Conservation (phyloP, 257 asterid genomes). For the Echites panduratus region DNA sequence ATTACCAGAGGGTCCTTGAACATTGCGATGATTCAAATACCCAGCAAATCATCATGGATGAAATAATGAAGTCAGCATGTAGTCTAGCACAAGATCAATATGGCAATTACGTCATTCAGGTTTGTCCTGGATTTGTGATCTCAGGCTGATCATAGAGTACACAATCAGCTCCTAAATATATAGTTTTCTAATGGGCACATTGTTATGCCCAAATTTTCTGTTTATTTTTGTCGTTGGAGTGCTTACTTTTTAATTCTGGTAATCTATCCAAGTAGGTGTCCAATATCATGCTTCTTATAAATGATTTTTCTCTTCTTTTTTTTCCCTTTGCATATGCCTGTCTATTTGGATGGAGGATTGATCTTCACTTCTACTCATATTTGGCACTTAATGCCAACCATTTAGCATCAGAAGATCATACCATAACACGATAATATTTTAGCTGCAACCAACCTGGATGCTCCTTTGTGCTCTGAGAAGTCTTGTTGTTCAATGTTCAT, state of each 20-base stretch:
- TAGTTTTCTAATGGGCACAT: neutral
- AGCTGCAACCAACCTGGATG: neutral
- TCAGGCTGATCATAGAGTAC: neutral
- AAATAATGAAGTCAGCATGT: conserved; percentile 64
- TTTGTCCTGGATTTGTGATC: conserved; percentile 9
- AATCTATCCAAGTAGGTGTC: neutral
- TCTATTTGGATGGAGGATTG: neutral
- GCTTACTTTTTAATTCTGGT: neutral
- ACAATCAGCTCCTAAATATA: neutral
- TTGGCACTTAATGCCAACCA: neutral
- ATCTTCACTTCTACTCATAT: neutral
- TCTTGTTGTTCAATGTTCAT: neutral
- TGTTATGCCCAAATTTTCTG: neutral
- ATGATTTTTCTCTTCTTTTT: neutral
- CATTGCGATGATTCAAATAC: conserved; percentile 57
- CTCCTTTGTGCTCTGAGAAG: neutral
- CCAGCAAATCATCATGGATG: conserved; percentile 58
- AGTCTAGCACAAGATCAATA: conserved; percentile 77
- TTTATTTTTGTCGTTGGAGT: neutral
- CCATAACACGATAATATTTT: neutral
- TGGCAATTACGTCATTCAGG: conserved; percentile 95
- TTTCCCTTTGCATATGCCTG: neutral
- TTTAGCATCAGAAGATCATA: neutral
- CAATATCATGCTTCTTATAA: neutral
- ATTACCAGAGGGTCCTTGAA: conserved; percentile 75